Evolutionary conservation across 2,329 filamentous ascomycete species (phyloP).

Genomic region (Atkinsonella texensis): DNA sequence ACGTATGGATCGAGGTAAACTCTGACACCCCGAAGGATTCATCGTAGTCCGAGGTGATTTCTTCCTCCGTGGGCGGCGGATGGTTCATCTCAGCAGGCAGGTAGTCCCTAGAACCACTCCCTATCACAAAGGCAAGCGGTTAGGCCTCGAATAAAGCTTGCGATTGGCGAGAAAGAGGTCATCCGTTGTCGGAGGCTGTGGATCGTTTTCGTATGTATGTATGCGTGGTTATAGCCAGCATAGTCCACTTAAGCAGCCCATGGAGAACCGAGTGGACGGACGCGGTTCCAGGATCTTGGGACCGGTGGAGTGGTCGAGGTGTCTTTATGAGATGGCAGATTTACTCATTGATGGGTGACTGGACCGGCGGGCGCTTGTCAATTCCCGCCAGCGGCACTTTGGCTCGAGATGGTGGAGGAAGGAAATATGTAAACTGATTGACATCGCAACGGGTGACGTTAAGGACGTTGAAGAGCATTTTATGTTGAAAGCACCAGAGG

Average conservation of each 20-base stretch:
- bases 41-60: conserved; percentile 28
- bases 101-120: background rate
- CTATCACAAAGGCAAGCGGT: background rate
- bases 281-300: background rate
- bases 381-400: background rate
- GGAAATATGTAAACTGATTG: background rate
- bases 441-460: background rate
- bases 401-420: background rate
- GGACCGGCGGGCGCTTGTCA: no score
- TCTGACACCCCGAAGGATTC: conserved; percentile 25
- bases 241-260: background rate
- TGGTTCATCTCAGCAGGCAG: conserved; percentile 11
- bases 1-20: conserved; percentile 27
- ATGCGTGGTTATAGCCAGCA: background rate
- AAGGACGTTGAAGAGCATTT: no score
- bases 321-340: background rate
- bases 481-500: background rate
- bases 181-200: background rate
- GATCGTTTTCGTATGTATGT: background rate
- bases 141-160: background rate
- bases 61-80: conserved; percentile 14
- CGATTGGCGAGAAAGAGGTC: background rate
- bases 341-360: background rate
- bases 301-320: background rate
- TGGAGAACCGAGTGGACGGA: background rate